A percentile compares a stretch with the other conserved stretches of the same genome.
phyloP scores from a whole-genome alignment of 2,329 filamentous ascomycete genomes.

The Orbilia ellipsospora region DNA sequence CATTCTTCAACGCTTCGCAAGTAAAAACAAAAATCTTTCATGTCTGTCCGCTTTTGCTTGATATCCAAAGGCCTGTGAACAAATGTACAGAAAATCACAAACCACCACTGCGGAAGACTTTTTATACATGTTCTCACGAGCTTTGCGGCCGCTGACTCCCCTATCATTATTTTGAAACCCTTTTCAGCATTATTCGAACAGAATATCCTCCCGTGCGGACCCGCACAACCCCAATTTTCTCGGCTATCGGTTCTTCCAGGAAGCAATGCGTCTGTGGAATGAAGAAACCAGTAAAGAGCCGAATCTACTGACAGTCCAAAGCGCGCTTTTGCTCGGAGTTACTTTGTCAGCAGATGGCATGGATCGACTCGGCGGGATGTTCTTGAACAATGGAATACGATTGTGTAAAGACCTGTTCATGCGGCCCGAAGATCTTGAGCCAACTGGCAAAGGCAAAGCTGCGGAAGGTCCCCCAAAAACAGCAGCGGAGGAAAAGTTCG shows the following conservation, averaged over 20 bases:
- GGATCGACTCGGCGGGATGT: slow-evolving; percentile 47
- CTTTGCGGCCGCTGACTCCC: neutral
- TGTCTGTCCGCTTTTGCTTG: slow-evolving; percentile 27
- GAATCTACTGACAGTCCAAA: slow-evolving; percentile 39
- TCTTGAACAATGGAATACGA: slow-evolving; percentile 37
- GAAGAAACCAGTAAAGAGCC: slow-evolving; percentile 27
- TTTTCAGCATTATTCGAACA: slow-evolving; percentile 46
- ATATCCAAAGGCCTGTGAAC: slow-evolving; percentile 31
- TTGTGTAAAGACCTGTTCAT: slow-evolving; percentile 31
- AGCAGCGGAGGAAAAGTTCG: slow-evolving; percentile 40
- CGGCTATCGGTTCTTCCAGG: slow-evolving; percentile 44
- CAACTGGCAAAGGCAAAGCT: slow-evolving; percentile 13
- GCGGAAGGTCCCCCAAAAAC: neutral
- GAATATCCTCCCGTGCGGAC: slow-evolving; percentile 38
- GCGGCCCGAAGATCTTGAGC: neutral
- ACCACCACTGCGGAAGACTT: slow-evolving; percentile 25
- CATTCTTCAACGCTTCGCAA: slow-evolving; percentile 4
- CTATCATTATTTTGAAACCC: neutral
- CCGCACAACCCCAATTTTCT: slow-evolving; percentile 48
- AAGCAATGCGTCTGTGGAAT: slow-evolving; percentile 47
- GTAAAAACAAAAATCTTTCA: neutral
- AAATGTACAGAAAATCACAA: slow-evolving; percentile 21
- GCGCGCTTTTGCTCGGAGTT: slow-evolving; percentile 37
- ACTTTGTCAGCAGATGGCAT: slow-evolving; percentile 40
- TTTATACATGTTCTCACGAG: neutral